Conservation (phyloP, 768 basidiomycete species). For the Phlebiopsis gigantea region DNA sequence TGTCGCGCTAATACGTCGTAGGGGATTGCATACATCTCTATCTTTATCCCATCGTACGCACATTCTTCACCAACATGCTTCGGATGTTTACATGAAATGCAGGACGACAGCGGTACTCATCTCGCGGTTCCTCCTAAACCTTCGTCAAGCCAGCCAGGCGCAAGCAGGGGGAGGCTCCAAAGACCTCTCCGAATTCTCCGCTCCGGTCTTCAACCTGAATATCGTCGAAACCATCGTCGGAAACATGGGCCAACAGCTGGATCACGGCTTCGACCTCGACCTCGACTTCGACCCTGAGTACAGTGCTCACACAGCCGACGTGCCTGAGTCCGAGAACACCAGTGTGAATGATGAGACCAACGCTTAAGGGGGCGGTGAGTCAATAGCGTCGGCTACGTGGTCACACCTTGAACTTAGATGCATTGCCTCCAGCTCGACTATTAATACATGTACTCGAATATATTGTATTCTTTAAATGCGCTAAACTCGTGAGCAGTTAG, state of each 20-base stretch:
- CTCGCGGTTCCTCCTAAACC: slow-evolving; percentile 6
- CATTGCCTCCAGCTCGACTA: neutral
- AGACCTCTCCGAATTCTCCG: neutral
- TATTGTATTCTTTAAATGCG: neutral
- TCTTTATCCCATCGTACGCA: neutral
- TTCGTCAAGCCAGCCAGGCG: neutral
- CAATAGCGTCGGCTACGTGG: neutral
- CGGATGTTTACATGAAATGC: neutral
- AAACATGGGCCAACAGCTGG: neutral
- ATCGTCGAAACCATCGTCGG: neutral
- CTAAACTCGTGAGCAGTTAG: neutral
- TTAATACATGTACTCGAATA: neutral
- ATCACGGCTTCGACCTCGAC: neutral
- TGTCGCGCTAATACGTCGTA: neutral
- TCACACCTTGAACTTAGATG: neutral
- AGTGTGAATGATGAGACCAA: neutral
- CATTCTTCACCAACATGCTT: neutral
- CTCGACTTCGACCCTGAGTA: neutral
- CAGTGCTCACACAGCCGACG: neutral
- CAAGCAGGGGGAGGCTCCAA: neutral
- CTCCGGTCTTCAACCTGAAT: neutral
- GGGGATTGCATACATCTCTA: slow-evolving; percentile 3
- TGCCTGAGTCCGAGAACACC: neutral
- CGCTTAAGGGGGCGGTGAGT: neutral
- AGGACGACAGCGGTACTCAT: neutral